Evolutionary conservation across 441 rosid genomes (phyloP).

Genomic region (Mallotus repandus): DNA sequence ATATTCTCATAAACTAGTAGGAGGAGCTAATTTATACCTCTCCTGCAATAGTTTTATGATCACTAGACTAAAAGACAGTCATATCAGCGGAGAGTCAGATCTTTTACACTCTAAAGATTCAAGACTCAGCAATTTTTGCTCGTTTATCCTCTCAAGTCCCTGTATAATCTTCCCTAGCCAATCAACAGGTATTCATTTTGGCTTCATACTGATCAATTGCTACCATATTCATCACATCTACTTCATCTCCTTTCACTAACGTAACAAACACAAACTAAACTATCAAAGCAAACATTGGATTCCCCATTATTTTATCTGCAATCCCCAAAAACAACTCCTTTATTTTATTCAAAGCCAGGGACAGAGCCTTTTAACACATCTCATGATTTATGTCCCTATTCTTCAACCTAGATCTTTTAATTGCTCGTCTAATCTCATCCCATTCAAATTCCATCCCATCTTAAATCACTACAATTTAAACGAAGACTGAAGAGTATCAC

Average conservation of each 20-base stretch:
- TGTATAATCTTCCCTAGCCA: slow-evolving; percentile 59
- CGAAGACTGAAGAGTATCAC: neutral
- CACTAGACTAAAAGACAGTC: slow-evolving; percentile 59
- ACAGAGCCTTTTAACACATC: slow-evolving; percentile 70
- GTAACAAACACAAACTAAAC: slow-evolving; percentile 85
- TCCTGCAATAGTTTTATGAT: slow-evolving; percentile 70
- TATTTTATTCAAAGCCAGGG: slow-evolving; percentile 63
- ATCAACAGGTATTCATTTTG: slow-evolving; percentile 59
- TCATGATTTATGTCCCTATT: neutral
- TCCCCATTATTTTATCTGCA: slow-evolving; percentile 74
- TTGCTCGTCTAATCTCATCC: neutral
- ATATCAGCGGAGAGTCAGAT: slow-evolving; percentile 31
- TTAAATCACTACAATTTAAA: too few relatives aligned
- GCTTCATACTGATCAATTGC: slow-evolving; percentile 77
- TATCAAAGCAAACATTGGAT: slow-evolving; percentile 84
- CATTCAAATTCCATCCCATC: neutral
- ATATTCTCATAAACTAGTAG: too few relatives aligned
- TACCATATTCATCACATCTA: slow-evolving; percentile 87
- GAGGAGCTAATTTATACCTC: slow-evolving; percentile 41
- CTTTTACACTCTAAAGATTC: slow-evolving; percentile 48
- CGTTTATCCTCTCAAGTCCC: slow-evolving; percentile 75
- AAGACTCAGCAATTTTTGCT: slow-evolving; percentile 66
- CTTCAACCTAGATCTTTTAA: neutral
- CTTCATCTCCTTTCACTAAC: slow-evolving; percentile 90
- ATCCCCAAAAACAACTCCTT: slow-evolving; percentile 62